Evolutionary conservation across 495 filamentous ascomycete species (phyloP).

Genomic region (Aspergillus cavernicola): DNA sequence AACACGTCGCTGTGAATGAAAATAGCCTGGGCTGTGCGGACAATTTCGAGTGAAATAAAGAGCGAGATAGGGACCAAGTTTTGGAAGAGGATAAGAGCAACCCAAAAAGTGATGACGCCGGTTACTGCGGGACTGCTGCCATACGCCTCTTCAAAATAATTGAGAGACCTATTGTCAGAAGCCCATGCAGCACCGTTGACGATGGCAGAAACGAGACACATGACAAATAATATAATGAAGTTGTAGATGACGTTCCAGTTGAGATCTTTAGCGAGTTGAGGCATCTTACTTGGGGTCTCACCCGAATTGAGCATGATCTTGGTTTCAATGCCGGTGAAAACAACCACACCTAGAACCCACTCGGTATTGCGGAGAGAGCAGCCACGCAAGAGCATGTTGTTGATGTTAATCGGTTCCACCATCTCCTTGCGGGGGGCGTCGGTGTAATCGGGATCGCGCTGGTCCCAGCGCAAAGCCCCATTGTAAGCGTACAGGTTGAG

Average conservation of each 20-base stretch:
- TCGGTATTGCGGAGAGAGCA: constrained; percentile 94
- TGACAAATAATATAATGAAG: constrained; percentile 81
- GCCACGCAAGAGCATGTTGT: constrained; percentile 90
- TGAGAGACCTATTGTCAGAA: constrained; percentile 65
- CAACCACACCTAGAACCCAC: constrained; percentile 92
- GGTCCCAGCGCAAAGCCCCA: constrained; percentile 81
- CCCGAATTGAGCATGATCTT: constrained; percentile 99
- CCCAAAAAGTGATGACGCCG: constrained; percentile 95
- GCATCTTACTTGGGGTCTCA: constrained; percentile 91
- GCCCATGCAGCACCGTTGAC: constrained; percentile 82
- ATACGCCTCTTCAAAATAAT: constrained; percentile 84
- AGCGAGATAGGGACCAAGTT: constrained; percentile 98
- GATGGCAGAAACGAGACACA: constrained; percentile 85
- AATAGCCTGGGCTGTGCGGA: constrained; percentile 86
- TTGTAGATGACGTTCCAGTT: constrained; percentile 99
- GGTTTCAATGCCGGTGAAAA: constrained; percentile 95
- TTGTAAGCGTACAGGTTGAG: constrained; percentile 93
- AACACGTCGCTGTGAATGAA: constrained; percentile 95
- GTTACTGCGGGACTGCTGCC: constrained; percentile 72
- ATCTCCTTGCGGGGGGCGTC: constrained; percentile 62
- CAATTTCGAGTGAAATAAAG: constrained; percentile 96
- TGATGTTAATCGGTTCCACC: constrained; percentile 91
- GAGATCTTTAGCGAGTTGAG: constrained; percentile 83
- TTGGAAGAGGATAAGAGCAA: constrained; percentile 90
- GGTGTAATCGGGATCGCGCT: constrained; percentile 60